A percentile compares a stretch with the other conserved stretches of the same genome.
These are phyloP conservation scores for Lecanicillium sp. DNA, from an alignment of 2,329 filamentous ascomycete genomes.

Conservation along the genomic window DNA sequence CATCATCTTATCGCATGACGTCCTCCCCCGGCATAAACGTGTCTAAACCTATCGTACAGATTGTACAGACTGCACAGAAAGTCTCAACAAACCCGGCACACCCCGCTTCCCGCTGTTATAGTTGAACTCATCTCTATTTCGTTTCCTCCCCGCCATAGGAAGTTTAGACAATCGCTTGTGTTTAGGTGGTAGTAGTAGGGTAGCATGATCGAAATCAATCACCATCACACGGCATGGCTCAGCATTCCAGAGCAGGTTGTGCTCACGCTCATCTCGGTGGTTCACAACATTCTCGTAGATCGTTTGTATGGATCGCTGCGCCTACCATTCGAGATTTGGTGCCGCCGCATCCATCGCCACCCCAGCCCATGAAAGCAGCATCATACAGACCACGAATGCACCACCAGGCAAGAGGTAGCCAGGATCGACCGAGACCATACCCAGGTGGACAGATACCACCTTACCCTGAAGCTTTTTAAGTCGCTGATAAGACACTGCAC, in stretches of 20 bases:
- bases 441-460: conserved; percentile 18
- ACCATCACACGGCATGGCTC: conserved; percentile 20
- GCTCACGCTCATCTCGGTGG: conserved; percentile 17
- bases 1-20: too few relatives aligned
- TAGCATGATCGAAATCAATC: conserved; percentile 18
- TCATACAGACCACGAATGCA: conserved; percentile 17
- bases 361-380: conserved; percentile 23
- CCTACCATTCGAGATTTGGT: conserved; percentile 4
- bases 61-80: too few relatives aligned
- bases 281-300: conserved; percentile 17
- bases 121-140: background rate
- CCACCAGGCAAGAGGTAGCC: conserved; percentile 17
- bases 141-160: background rate
- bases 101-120: too few relatives aligned
- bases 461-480: conserved; percentile 19
- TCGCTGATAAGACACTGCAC: conserved; percentile 15
- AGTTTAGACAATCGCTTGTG: conserved; percentile 10
- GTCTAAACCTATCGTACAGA: too few relatives aligned
- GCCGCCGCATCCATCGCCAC: conserved; percentile 5
- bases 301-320: conserved; percentile 13
- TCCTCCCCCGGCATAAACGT: too few relatives aligned
- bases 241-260: conserved; percentile 19
- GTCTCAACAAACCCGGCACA: too few relatives aligned
- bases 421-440: conserved; percentile 10
- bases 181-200: conserved; percentile 3